Evolutionary conservation across 2,329 filamentous ascomycete species (phyloP).

Genomic region (Penicillium polonicum): DNA sequence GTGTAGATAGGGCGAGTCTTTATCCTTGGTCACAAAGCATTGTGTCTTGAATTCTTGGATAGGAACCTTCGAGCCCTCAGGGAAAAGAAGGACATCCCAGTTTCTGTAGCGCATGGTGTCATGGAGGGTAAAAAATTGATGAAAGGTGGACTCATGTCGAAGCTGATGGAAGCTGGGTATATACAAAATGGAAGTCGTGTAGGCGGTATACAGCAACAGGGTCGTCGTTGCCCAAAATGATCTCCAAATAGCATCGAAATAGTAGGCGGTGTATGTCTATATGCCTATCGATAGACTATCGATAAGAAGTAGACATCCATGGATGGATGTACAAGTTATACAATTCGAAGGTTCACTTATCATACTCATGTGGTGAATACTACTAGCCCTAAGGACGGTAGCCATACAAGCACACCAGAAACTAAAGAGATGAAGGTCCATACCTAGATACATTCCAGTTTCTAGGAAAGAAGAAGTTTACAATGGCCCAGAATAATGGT

Average conservation of each 20-base stretch:
- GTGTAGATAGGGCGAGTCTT: conserved; percentile 54
- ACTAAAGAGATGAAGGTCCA: not conserved
- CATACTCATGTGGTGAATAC: not conserved
- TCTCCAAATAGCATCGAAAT: not conserved
- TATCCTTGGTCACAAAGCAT: conserved; percentile 65
- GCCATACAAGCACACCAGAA: not conserved
- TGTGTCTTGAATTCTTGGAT: conserved; percentile 79
- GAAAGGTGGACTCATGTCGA: not conserved
- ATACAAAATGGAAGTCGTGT: not conserved
- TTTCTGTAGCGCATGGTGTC: conserved; percentile 74
- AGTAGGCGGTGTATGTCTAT: not conserved
- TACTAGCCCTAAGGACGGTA: not conserved
- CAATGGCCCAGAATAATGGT: not conserved
- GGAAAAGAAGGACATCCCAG: conserved; percentile 84
- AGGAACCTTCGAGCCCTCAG: conserved; percentile 64
- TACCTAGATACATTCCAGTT: not conserved
- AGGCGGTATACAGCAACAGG: not conserved
- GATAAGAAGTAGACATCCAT: not conserved
- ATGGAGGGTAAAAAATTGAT: not conserved
- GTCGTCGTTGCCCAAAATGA: not conserved
- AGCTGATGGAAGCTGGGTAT: not conserved
- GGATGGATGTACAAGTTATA: no score
- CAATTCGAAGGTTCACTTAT: not conserved
- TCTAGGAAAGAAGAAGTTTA: not conserved
- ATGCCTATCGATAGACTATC: not conserved